Base-by-base conservation (phyloP, 129 eudicot species). In the Artemisia argyi region DNA sequence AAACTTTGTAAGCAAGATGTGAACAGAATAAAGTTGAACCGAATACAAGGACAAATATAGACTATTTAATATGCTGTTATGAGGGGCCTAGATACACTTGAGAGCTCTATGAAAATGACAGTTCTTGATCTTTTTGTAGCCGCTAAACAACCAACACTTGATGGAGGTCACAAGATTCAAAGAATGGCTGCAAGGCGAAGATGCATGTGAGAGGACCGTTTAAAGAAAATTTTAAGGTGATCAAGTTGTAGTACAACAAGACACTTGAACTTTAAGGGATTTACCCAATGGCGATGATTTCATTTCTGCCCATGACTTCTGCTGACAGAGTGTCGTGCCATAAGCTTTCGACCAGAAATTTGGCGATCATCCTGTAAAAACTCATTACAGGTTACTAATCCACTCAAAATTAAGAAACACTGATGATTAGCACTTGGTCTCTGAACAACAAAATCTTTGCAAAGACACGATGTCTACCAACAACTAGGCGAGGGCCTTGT, bases 221-320 rank as follows among this genome's bases (percentile, higher is more conserved):
- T 32, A 3, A 30, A 59, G 8, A 7, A 67, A 67, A 51, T 2
- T 26, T 14, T 67, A 3, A n/a, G 35, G 11, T 14, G n/a, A 44
- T 66, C 55, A 71, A 7, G 47, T 20, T 56, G 66, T 70, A 71
- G 46, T 56, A 71, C 42, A 44, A 17, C 58, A 5, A 9, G 14
- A 44, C 14, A 58, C 10, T 24, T 59, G 7, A 72, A 61, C 2
- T 7, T 15, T 24, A 14, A 4, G 44, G 7, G 22, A 20, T 20
- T 14, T 72, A 61, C 66, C 65, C 11, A 60, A 11, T 13, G 66
- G 30, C 11, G 35, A 53, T 57, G 83, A 78, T 82, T 51, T 91
- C 86, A 91, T 72, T 76, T 91, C 55, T 79, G 86, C 49, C 97
- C 96, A 60, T 81, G 87, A 78, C 89, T 84, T 85, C 78, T 88